Conservation (phyloP, 768 basidiomycete species). For the Phallus indusiatus region DNA sequence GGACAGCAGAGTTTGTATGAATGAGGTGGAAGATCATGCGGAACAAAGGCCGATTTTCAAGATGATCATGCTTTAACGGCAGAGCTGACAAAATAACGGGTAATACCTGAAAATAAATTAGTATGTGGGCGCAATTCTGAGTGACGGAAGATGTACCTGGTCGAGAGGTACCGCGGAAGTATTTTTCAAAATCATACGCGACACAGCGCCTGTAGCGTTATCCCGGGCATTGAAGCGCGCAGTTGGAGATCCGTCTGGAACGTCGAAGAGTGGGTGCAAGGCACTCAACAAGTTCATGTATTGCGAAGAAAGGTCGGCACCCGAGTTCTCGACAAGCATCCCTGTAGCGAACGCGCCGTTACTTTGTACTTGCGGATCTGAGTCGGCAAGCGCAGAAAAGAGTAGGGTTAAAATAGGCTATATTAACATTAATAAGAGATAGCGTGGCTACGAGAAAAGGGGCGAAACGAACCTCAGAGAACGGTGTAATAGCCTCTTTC, state of each 20-base stretch:
- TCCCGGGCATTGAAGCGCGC: conserved; percentile 79
- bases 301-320: conserved; percentile 71
- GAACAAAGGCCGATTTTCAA: conserved; percentile 89
- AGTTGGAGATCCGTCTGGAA: conserved; percentile 51
- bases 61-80: conserved; percentile 78
- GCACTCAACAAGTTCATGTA: conserved; percentile 69
- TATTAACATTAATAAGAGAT: neutral
- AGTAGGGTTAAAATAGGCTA: conserved; percentile 70
- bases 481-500: conserved; percentile 76
- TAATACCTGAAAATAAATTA: conserved; percentile 50
- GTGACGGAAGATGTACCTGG: conserved; percentile 3
- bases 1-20: conserved; percentile 57
- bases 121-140: neutral
- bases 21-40: conserved; percentile 83
- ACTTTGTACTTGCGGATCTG: conserved; percentile 88
- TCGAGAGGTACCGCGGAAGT: conserved; percentile 73
- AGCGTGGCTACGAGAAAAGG: neutral
- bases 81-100: conserved; percentile 75
- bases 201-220: conserved; percentile 93
- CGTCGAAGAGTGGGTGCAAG: conserved; percentile 73
- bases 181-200: conserved; percentile 79
- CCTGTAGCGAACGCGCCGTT: conserved; percentile 95
- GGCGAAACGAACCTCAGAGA: conserved; percentile 42
- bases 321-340: conserved; percentile 80
- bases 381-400: conserved; percentile 71